Evolutionary conservation across 2,329 filamentous ascomycete species (phyloP).

Genomic region (Scedosporium dehoogii): DNA sequence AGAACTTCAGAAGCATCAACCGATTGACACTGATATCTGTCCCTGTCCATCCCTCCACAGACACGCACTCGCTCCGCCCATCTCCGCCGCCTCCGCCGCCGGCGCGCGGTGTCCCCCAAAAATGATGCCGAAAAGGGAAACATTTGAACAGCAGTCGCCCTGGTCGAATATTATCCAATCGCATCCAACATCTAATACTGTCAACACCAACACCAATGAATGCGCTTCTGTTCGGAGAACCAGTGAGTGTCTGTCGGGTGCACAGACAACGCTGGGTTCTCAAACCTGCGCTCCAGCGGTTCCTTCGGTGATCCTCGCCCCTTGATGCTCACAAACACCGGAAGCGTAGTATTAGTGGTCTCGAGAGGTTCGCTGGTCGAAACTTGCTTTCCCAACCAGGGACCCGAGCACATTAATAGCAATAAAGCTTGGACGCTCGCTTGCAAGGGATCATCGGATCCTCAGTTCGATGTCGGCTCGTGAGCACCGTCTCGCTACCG

Average conservation of each 20-base stretch:
- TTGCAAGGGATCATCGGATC: constrained; percentile 3
- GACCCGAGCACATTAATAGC: background rate
- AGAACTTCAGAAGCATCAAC: no score
- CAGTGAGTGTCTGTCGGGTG: background rate
- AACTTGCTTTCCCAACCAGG: background rate
- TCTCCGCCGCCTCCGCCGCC: background rate
- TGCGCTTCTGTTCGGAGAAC: background rate
- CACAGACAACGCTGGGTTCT: constrained; percentile 4
- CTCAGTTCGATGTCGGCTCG: constrained; percentile 2
- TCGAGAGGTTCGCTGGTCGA: background rate
- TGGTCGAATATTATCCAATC: background rate
- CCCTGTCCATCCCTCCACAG: no score
- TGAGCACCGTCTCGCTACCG: background rate
- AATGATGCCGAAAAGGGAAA: background rate
- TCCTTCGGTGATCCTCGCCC: constrained; percentile 1
- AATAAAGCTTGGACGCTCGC: constrained; percentile 3
- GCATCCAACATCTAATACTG: background rate
- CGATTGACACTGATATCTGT: no score
- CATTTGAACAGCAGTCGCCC: background rate
- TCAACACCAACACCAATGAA: background rate
- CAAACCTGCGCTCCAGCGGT: constrained; percentile 3
- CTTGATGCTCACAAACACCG: background rate
- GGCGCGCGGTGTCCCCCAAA: background rate
- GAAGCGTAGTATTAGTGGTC: background rate
- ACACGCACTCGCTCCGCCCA: background rate